These are phyloP conservation scores for Gastrolobium bilobum DNA, from an alignment of 306 rosid genomes.

Conservation along the genomic window DNA sequence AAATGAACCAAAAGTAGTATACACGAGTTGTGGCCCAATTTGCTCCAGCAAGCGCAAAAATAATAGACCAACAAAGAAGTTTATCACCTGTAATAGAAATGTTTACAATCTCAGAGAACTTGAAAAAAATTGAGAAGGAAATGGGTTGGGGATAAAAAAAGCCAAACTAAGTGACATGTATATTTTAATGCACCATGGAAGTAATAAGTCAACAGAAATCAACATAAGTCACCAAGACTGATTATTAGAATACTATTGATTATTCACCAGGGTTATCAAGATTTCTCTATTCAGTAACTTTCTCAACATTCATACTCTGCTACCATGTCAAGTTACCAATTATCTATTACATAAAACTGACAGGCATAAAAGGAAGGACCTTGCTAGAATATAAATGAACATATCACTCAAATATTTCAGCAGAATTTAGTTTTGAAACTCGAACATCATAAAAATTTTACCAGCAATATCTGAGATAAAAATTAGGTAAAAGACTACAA, in stretches of 20 bases:
- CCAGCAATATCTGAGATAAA: background rate
- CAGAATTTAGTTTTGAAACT: background rate
- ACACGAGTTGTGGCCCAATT: conserved; percentile 70
- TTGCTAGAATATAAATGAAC: background rate
- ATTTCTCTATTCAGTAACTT: background rate
- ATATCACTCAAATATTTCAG: conserved; percentile 1
- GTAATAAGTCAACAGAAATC: background rate
- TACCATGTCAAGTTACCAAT: background rate
- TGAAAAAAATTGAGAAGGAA: background rate
- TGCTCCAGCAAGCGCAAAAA: conserved; percentile 80
- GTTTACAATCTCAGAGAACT: conserved; percentile 27
- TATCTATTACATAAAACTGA: background rate
- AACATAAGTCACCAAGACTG: background rate
- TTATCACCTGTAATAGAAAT: conserved; percentile 69
- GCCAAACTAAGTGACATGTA: conserved; percentile 26
- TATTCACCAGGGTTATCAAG: background rate
- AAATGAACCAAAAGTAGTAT: conserved; percentile 65
- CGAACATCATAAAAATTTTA: background rate
- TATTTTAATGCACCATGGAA: background rate
- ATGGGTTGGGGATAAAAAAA: background rate
- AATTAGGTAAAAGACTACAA: background rate
- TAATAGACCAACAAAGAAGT: conserved; percentile 81
- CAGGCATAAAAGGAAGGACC: conserved; percentile 11
- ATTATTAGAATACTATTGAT: conserved; percentile 4
- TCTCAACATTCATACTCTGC: background rate